These are phyloP conservation scores for Xerocomus minutiporus DNA, from an alignment of 1,284 basidiomycete species.

Conservation along the genomic window DNA sequence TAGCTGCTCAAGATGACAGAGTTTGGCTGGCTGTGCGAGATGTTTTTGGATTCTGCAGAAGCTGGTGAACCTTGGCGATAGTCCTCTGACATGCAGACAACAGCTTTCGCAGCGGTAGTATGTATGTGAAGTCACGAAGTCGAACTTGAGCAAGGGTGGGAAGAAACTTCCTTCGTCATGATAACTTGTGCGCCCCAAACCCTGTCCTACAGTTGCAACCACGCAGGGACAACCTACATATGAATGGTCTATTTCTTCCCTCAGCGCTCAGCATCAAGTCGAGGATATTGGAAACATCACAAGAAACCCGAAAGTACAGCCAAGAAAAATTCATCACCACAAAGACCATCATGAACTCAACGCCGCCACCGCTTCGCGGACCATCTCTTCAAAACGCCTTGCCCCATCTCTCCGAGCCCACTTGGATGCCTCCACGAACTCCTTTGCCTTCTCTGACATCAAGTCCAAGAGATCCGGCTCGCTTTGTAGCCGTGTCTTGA, in stretches of 20 bases:
- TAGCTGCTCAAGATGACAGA: neutral
- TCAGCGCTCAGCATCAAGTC: no score
- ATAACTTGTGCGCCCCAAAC: no score
- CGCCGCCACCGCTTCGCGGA: constrained; percentile 10
- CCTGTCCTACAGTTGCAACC: no score
- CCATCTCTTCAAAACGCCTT: constrained; percentile 21
- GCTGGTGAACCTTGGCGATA: neutral
- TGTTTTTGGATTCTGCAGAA: neutral
- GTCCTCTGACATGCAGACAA: no score
- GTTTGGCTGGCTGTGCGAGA: neutral
- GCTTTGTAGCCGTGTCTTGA: constrained; percentile 30
- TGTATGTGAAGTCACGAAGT: no score
- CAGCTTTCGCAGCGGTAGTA: no score
- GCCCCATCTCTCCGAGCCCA: neutral
- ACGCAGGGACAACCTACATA: no score
- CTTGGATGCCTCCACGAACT: constrained; percentile 24
- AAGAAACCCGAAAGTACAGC: neutral
- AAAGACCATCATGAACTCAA: constrained; percentile 5
- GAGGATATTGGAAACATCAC: neutral
- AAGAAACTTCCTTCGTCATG: no score
- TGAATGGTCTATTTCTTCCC: no score
- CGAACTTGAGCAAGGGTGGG: no score
- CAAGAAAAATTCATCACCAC: neutral
- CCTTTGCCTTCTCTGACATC: constrained; percentile 35
- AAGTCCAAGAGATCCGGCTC: constrained; percentile 37